Evolutionary conservation across 2,329 filamentous ascomycete species (phyloP), one percentile per base, ranked within the genome.

Genomic region (Fusarium pilosicola): DNA sequence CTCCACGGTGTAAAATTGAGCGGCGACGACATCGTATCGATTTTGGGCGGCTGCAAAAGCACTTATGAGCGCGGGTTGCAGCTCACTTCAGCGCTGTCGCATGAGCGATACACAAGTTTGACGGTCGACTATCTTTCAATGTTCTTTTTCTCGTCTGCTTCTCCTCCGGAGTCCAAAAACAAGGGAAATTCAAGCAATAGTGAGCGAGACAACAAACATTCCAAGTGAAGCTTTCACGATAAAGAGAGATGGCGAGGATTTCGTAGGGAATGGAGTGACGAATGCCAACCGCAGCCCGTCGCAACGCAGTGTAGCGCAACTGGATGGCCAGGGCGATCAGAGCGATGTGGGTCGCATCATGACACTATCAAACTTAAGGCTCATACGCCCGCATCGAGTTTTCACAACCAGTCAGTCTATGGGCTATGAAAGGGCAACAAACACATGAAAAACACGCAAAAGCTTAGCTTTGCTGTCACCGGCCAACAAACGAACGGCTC

Each of bases 1-100:
- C 85, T 82, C 85, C 86, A 88, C 15, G 86, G 81, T 41, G 85
- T 83, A 79, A 88, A 87, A 73, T 83, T 82, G 65, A 85, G 81
- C 8, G 86, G 83, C 69, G 83, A 84, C 55, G 86, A 86, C 86
- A 88, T 88, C 46, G 38, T 58, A 60, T 34, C 39, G 58, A 41
- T 61, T 74, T 71, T 65, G 55, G 44, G 58, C 58, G 52, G 60
- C 68, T 41, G 62, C 49, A 64, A 62, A 63, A 54, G 69, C 70
- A 76, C 76, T 64, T 63, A 51, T 65, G 58, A 68, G 68, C 48
- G 56, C 67, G 56, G 55, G 70, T 67, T 64, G 64, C 57, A 70
- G 70, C 62, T 62, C 59, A 52, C 62, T 63, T 63, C 65, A 75
- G 62, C 39, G 59, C 48, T 72, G 60, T 75, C 51, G 74, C 74